phyloP scores from a whole-genome alignment of 768 basidiomycete genomes.

The Hericium rajendrae region DNA sequence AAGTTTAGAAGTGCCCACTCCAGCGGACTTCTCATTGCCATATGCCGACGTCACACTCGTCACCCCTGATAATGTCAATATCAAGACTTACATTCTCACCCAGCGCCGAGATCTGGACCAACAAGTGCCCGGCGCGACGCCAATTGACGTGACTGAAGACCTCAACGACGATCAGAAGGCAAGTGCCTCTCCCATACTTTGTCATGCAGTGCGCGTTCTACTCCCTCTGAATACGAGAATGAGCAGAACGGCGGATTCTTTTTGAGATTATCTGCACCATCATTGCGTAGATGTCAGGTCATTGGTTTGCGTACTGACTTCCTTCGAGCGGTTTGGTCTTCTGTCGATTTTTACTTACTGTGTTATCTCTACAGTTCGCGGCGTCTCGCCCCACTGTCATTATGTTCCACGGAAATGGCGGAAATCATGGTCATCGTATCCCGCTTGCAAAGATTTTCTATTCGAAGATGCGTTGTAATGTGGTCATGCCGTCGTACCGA shows the following conservation, averaged over 20 bases:
- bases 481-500: slow-evolving; percentile 88
- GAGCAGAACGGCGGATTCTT: too few species aligned
- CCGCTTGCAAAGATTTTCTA: slow-evolving; percentile 81
- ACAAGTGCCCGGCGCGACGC: slow-evolving; percentile 8
- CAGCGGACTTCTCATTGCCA: slow-evolving; percentile 58
- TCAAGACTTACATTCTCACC: slow-evolving; percentile 71
- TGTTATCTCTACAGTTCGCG: slow-evolving; percentile 28
- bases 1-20: slow-evolving; percentile 55
- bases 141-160: slow-evolving; percentile 23
- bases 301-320: not conserved
- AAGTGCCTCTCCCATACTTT: slow-evolving; percentile 6
- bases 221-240: not conserved
- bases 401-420: slow-evolving; percentile 90
- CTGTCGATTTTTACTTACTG: not conserved
- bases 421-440: slow-evolving; percentile 83
- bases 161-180: slow-evolving; percentile 47
- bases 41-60: slow-evolving; percentile 68
- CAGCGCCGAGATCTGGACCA: slow-evolving; percentile 43
- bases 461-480: slow-evolving; percentile 80
- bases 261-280: too few species aligned
- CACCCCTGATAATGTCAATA: slow-evolving; percentile 60
- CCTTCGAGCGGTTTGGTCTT: not conserved
- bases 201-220: not conserved
- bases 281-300: too few species aligned
- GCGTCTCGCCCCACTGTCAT: slow-evolving; percentile 69